phyloP scores from a whole-genome alignment of 2,329 filamentous ascomycete species.

The Penicillium frequentans region DNA sequence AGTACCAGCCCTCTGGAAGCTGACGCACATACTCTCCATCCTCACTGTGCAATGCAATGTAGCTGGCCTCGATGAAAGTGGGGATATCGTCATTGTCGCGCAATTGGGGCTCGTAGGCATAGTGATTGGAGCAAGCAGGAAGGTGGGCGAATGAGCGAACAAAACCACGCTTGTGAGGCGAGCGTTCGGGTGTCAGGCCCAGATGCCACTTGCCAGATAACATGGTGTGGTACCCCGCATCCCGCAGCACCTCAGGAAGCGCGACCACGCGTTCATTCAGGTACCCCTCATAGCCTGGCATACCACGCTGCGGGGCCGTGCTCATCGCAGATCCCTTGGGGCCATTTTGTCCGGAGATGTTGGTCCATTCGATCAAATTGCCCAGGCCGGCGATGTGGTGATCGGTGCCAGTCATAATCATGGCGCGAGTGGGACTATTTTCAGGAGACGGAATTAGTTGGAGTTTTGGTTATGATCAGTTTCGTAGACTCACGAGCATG shows the following conservation, averaged over 20 bases:
- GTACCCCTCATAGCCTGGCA: slow-evolving; percentile 42
- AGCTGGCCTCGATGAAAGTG: slow-evolving; percentile 42
- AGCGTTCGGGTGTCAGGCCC: slow-evolving; percentile 51
- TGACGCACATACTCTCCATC: slow-evolving; percentile 47
- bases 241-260: slow-evolving; percentile 35
- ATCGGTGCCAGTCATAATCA: slow-evolving; percentile 67
- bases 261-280: slow-evolving; percentile 35
- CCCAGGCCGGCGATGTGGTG: slow-evolving; percentile 57
- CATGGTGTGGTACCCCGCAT: slow-evolving; percentile 35
- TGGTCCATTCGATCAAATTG: slow-evolving; percentile 60
- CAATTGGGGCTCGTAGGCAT: slow-evolving; percentile 52
- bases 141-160: slow-evolving; percentile 60
- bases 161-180: slow-evolving; percentile 59
- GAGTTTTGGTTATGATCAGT: not conserved
- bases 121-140: slow-evolving; percentile 61
- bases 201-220: slow-evolving; percentile 43
- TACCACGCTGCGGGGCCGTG: slow-evolving; percentile 56
- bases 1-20: slow-evolving; percentile 55
- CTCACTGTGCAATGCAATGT: slow-evolving; percentile 48
- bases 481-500: slow-evolving; percentile 51
- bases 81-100: slow-evolving; percentile 43
- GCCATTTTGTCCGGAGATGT: slow-evolving; percentile 54
- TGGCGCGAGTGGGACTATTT: slow-evolving; percentile 57
- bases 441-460: not conserved
- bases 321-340: slow-evolving; percentile 53